Base-by-base conservation (phyloP, 2,329 filamentous ascomycete genomes). In the Aureobasidium zeae region DNA sequence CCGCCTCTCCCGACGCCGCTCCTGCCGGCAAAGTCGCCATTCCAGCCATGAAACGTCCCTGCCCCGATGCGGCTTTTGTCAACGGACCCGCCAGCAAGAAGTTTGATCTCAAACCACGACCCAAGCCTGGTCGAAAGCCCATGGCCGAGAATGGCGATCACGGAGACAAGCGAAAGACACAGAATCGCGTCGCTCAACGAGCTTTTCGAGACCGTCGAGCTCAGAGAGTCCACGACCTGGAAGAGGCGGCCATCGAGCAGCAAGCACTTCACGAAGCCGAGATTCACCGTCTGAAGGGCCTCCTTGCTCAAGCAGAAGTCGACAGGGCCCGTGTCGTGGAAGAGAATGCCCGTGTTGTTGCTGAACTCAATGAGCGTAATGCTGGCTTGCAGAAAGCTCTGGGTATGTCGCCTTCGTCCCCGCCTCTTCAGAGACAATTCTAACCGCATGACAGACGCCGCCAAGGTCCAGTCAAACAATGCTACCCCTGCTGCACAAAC, bases 161-260 rank as follows among this genome's bases (percentile, higher is more conserved):
- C 11, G 84, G 85, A 2, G 94, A 87, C 31, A 94, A 94, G 68
- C 79, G 91, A 52, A 93, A 95, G 69, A 84, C 86, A 1, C 91
- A 96, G 67, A 96, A 96, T 63, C 77, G 91, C 48, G 84, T 86
- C 34, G 89, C 89, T 3, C 89, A 96, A 66, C 73, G 89, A 47
- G 86, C 84, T 1, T 96, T 96, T 63, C 76, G 89, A 24, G 87
- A 94, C 64, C 74, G 89, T 46, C 77, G 89, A 50, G 86, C 86
- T 2, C 85, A 86, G 17, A 83, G 86, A 28, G 85, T 95, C 5
- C 81, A 83, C 28, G 88, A 76, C 51, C 64, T 77, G 33, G 68
- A 74, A 48, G 44, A 47, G 19, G 53, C 59, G 43, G 50, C 60
- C 5, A 68, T 75, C 38, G 62, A 70, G 41, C 62, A 70, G 30